Evolutionary conservation across 1,284 basidiomycete genomes (phyloP).

Genomic region (Phaffia rhodozyma): DNA sequence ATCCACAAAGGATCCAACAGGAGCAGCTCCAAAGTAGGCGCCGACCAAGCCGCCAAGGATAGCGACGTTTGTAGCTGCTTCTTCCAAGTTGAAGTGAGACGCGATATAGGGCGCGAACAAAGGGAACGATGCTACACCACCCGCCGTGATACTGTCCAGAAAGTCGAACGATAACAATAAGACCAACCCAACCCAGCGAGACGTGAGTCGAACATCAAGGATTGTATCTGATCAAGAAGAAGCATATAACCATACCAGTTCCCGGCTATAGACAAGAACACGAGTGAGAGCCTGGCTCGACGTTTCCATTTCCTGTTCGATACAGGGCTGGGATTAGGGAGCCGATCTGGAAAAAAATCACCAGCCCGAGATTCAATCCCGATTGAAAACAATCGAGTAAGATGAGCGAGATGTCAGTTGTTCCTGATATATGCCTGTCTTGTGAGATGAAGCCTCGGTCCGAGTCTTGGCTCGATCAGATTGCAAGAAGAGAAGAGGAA

Average conservation of each 20-base stretch:
- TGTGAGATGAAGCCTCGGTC: too few relatives aligned
- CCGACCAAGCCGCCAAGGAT: slow-evolving; percentile 7
- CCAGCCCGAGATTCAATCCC: too few relatives aligned
- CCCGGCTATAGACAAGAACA: background rate
- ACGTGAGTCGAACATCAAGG: background rate
- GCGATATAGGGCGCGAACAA: slow-evolving; percentile 10
- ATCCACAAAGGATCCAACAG: slow-evolving; percentile 9
- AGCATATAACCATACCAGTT: slow-evolving; percentile 4
- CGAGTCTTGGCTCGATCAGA: too few relatives aligned
- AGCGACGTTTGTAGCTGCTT: slow-evolving; percentile 1
- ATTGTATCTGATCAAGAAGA: background rate
- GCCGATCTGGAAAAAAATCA: background rate
- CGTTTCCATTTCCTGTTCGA: slow-evolving; percentile 7
- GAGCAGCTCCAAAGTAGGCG: slow-evolving; percentile 10
- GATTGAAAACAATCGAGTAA: too few relatives aligned
- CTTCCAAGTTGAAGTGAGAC: slow-evolving; percentile 8
- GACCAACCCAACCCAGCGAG: background rate
- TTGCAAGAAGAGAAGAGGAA: too few relatives aligned
- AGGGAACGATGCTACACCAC: slow-evolving; percentile 7
- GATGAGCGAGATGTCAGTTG: too few relatives aligned
- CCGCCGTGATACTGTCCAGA: slow-evolving; percentile 7
- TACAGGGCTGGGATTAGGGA: slow-evolving; percentile 8
- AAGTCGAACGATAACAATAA: background rate
- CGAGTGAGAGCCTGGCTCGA: background rate
- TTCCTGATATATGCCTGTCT: too few relatives aligned